Conservation (phyloP, 208 protist genomes). For the Novymonas esmeraldas region DNA sequence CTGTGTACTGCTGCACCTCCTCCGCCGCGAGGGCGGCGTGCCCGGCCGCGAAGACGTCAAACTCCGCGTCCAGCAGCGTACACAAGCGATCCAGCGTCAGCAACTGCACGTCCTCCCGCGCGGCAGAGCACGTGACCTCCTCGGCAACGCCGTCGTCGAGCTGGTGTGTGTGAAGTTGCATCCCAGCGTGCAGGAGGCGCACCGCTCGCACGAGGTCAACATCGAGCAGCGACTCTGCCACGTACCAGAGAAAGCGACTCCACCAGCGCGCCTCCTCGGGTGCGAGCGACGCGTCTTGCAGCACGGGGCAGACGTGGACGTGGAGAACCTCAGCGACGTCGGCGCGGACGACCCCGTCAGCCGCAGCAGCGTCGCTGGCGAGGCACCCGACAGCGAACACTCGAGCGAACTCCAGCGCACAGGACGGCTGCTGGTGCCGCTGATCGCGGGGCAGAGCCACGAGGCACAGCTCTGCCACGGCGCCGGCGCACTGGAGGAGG, state of each 20-base stretch:
- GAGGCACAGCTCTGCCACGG: conserved; percentile 11
- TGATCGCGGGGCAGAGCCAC: not conserved
- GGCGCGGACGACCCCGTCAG: not conserved
- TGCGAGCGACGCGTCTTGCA: conserved; percentile 8
- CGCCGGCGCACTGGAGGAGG: conserved; percentile 6
- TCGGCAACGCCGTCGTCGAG: not conserved
- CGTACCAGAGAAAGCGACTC: conserved; percentile 40
- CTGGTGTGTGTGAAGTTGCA: conserved; percentile 5
- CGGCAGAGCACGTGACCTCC: too few relatives aligned
- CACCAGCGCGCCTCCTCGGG: conserved; percentile 26
- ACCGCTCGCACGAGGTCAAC: conserved; percentile 10
- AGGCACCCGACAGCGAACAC: conserved; percentile 32
- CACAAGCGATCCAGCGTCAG: conserved; percentile 8
- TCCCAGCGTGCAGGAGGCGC: conserved; percentile 18
- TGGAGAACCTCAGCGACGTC: conserved; percentile 8
- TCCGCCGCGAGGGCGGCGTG: conserved; percentile 10
- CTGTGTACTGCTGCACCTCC: conserved; percentile 11
- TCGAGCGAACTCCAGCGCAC: conserved; percentile 31
- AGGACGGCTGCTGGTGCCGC: not conserved
- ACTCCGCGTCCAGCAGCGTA: conserved; percentile 31
- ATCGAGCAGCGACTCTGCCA: conserved; percentile 21
- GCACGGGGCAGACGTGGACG: conserved; percentile 10
- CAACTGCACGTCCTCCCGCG: not conserved
- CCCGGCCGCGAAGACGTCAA: conserved; percentile 28
- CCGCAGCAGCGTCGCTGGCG: not conserved